Conservation (phyloP, 139 green algal genomes). For the Gonium pectorale region DNA sequence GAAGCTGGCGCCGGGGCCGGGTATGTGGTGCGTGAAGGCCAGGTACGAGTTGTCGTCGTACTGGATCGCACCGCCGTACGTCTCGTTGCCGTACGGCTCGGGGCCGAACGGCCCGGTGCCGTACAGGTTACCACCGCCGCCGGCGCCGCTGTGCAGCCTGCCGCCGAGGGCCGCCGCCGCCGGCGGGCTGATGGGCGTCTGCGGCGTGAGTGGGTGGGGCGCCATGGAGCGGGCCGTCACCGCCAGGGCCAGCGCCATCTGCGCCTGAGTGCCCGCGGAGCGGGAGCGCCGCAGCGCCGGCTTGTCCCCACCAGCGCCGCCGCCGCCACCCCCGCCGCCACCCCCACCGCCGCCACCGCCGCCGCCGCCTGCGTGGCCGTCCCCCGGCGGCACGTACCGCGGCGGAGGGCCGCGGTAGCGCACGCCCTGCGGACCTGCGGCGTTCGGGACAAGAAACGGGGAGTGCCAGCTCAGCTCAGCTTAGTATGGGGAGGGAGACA, state of each 20-base stretch:
- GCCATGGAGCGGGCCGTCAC: constrained; percentile 30
- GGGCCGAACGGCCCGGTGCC: background rate
- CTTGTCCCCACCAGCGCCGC: no score
- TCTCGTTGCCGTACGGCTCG: constrained; percentile 31
- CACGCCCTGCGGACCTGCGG: background rate
- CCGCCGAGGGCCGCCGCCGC: background rate
- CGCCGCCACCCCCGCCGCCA: no score
- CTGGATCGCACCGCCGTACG: constrained; percentile 8
- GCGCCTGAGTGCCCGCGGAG: background rate
- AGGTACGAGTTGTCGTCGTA: constrained; percentile 17
- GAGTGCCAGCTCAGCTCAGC: no score
- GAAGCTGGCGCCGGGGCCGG: constrained; percentile 5
- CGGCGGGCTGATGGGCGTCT: background rate
- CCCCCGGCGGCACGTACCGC: background rate
- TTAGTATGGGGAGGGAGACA: no score
- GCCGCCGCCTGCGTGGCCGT: background rate
- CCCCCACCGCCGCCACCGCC: no score
- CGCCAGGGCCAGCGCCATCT: background rate
- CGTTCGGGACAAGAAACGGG: no score
- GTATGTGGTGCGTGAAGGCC: constrained; percentile 32
- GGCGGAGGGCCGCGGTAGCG: constrained; percentile 5
- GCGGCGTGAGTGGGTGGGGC: constrained; percentile 21
- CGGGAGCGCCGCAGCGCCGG: constrained; percentile 6
- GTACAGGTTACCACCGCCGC: background rate
- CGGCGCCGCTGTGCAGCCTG: background rate